Conservation (phyloP, 352 stramenopile species). For the Phytophthora cryptogea region DNA sequence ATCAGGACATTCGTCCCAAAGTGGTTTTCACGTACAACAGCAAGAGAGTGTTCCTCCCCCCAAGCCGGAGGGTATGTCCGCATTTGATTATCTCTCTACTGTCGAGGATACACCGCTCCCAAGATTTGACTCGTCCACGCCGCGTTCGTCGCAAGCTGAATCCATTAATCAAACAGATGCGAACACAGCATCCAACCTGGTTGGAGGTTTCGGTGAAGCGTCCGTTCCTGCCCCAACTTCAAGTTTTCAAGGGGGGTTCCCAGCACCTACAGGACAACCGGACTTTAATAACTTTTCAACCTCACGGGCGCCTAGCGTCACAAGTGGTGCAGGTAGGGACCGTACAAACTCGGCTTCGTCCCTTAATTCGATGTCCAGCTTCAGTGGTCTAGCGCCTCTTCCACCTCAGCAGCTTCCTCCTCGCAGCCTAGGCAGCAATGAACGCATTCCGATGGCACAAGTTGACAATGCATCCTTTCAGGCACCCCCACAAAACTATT, state of each 20-base stretch:
- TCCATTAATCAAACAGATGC: constrained; percentile 29
- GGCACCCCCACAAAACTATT: constrained; percentile 13
- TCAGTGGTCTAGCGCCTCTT: constrained; percentile 29
- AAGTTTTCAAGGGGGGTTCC: constrained; percentile 24
- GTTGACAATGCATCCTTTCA: constrained; percentile 19
- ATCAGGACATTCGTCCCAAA: constrained; percentile 24
- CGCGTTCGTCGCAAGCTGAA: constrained; percentile 22
- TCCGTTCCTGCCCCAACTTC: constrained; percentile 14
- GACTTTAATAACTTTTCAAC: constrained; percentile 24
- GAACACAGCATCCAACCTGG: constrained; percentile 8
- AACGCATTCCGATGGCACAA: constrained; percentile 29
- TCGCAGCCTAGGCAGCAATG: constrained; percentile 31
- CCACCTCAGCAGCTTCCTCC: constrained; percentile 25
- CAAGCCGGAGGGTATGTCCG: constrained; percentile 52
- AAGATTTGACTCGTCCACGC: constrained; percentile 30
- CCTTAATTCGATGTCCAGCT: constrained; percentile 50
- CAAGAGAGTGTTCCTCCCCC: constrained; percentile 19
- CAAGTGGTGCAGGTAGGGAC: constrained; percentile 21
- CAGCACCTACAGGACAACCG: constrained; percentile 14
- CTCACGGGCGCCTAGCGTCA: constrained; percentile 12
- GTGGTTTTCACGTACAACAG: constrained; percentile 20
- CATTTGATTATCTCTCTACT: constrained; percentile 58
- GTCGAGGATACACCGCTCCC: constrained; percentile 37
- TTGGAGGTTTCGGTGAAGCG: constrained; percentile 12
- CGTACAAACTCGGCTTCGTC: constrained; percentile 48